Percentiles rank a stretch among this genome's conserved stretches.
phyloP scores from a whole-genome alignment of 1,139 yeast species.

The Blastobotrys arbuscula region DNA sequence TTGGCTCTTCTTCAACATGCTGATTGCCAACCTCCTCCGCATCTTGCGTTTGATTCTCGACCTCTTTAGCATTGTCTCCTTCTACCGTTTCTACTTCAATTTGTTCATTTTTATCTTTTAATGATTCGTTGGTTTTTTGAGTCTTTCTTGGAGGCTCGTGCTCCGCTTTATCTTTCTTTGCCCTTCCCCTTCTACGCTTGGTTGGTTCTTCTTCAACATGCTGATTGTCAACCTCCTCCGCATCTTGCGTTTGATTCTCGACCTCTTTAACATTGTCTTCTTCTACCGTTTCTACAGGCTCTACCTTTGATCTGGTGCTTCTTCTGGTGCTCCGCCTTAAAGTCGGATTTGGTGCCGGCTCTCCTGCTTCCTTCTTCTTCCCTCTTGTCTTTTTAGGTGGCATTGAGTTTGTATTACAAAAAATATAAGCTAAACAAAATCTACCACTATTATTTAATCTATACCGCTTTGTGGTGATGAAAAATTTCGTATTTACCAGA shows the following conservation, averaged over 20 bases:
- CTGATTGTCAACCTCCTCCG: neutral
- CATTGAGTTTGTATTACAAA: neutral
- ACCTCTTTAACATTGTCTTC: neutral
- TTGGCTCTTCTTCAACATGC: neutral
- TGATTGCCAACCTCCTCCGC: neutral
- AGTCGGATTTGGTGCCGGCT: neutral
- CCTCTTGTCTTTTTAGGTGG: constrained; percentile 1
- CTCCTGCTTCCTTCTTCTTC: neutral
- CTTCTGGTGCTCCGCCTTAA: neutral
- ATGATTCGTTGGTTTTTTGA: neutral
- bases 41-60: constrained; percentile 1
- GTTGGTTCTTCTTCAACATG: neutral
- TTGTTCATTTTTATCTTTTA: constrained; percentile 2
- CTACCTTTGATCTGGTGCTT: neutral
- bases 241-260: constrained; percentile 3
- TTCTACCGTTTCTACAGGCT: neutral
- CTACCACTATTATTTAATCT: too few species aligned
- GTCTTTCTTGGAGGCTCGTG: constrained; percentile 1
- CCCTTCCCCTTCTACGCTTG: constrained; percentile 1
- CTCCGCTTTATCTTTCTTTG: neutral
- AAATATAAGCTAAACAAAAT: too few species aligned
- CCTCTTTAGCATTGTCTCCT: constrained; percentile 1
- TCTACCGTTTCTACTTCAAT: neutral
- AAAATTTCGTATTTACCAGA: neutral
- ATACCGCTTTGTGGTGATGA: neutral